Percentiles rank a stretch among this genome's conserved stretches.
Conservation (phyloP, 2,329 filamentous ascomycete species). For the Nothophoma quercina region DNA sequence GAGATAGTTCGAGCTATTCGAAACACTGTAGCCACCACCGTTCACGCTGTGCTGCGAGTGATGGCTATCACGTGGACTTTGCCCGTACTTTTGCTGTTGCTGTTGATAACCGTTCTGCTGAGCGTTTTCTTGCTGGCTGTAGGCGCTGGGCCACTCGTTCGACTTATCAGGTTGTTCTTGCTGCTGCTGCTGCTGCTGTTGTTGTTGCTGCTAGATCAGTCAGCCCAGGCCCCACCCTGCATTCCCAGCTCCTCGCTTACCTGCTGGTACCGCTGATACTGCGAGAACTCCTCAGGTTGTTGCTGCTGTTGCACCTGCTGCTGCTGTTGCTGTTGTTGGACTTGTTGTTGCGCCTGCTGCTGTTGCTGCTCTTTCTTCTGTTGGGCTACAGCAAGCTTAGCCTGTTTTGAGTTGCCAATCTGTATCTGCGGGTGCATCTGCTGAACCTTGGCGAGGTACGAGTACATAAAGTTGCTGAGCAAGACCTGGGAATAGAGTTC, state of each 20-base stretch:
- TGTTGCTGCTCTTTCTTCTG: constrained; percentile 50
- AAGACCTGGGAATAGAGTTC: constrained; percentile 93
- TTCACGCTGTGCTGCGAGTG: constrained; percentile 41
- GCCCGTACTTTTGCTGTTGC: constrained; percentile 29
- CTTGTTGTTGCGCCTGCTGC: constrained; percentile 60
- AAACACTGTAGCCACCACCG: constrained; percentile 46
- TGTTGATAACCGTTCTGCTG: constrained; percentile 24
- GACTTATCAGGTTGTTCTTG: constrained; percentile 30
- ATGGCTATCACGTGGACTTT: constrained; percentile 42
- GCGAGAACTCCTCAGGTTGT: constrained; percentile 41
- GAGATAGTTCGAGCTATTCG: constrained; percentile 47
- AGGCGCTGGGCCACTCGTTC: constrained; percentile 32
- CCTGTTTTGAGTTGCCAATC: constrained; percentile 79
- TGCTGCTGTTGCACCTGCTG: constrained; percentile 16
- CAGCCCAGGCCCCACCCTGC: constrained; percentile 7
- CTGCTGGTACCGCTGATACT: constrained; percentile 44
- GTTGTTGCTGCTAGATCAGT: background rate
- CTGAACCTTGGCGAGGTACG: constrained; percentile 97
- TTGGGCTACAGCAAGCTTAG: constrained; percentile 66
- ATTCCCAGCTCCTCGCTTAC: constrained; percentile 7
- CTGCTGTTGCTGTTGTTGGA: constrained; percentile 20
- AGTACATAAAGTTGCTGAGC: constrained; percentile 99
- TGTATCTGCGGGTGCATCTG: constrained; percentile 98
- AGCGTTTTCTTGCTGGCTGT: constrained; percentile 25
- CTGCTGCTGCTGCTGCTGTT: constrained; percentile 35